Base-by-base conservation (phyloP, 805 yeast genomes). In the Metschnikowia matae region DNA sequence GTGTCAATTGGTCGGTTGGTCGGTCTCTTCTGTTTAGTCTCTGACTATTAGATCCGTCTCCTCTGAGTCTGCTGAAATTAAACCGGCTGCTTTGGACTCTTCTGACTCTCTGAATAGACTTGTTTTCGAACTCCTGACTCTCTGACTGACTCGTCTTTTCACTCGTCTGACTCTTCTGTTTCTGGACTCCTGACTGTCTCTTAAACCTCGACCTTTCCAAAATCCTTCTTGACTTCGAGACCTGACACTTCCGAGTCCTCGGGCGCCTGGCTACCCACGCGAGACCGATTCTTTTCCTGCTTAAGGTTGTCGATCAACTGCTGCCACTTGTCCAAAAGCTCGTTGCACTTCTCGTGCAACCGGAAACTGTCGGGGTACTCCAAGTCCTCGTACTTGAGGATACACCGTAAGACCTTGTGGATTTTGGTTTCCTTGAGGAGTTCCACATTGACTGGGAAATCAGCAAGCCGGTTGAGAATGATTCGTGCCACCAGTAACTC, bases 351-450 rank as follows among this genome's bases (percentile, higher is more conserved):
- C 48, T 71, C 74, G 52, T 77, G 81, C 50, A 79, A 67, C 51
- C 72, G 67, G 60, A 69, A 74, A 52, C 77, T 74, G 36, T 74
- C 71, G 13, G 73, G 68, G 51, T 73, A 69, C 52, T 68, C 74
- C 53, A 77, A 65, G 34, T 64, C 65, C 26, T 65, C 66, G 52
- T 70, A 68, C 50, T 69, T 70, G 46, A 70, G 52, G 18, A 79
- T 76, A 49, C 80, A 79, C 58, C 74, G 77, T 51, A 79, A 59
- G 1, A 79, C 82, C 60, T 79, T 79, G 58, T 79, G 82, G 46
- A 79, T 65, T 56, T 78, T 79, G 14, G 82, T 76, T 20, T 63
- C 62, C 44, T 65, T 67, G 51, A 79, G 65, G 18, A 78, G 58
- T 14, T 72, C 74, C 18, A 66, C 61, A 29, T 60, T 67, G 34